Percentiles rank a stretch among this genome's conserved stretches.
phyloP scores from a whole-genome alignment of 768 basidiomycete genomes.

The Erythrobasidium yunnanense region DNA sequence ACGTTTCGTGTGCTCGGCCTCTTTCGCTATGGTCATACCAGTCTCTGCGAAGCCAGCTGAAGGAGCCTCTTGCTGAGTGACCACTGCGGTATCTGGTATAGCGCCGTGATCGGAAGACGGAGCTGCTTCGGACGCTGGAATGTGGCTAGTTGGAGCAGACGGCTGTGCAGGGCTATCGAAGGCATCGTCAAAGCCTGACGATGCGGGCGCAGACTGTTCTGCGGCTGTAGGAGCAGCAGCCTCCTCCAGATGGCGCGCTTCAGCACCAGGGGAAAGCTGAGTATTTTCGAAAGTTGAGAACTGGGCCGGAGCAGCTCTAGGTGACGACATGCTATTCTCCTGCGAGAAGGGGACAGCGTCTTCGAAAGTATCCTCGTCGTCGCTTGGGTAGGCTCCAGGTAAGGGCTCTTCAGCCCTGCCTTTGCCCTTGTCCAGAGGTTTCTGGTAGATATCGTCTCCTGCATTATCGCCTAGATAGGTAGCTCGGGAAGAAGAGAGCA shows the following conservation, averaged over 20 bases:
- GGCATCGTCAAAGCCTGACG: conserved; percentile 13
- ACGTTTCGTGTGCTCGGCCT: background rate
- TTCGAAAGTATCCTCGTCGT: conserved; percentile 6
- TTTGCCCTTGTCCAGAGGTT: background rate
- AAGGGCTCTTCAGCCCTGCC: background rate
- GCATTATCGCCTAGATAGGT: background rate
- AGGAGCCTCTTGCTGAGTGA: background rate
- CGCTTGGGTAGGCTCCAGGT: conserved; percentile 10
- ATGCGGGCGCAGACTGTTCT: too few relatives aligned
- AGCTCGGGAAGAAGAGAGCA: background rate
- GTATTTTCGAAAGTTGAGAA: too few relatives aligned
- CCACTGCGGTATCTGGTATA: background rate
- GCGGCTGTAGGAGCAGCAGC: too few relatives aligned
- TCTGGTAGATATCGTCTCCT: background rate
- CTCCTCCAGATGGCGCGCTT: too few relatives aligned
- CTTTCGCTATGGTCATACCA: background rate
- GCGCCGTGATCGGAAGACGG: background rate
- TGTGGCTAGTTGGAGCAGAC: background rate
- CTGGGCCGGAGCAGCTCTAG: background rate
- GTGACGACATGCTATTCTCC: background rate
- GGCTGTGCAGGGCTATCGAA: conserved; percentile 9
- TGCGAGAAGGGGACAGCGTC: background rate
- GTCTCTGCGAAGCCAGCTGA: background rate
- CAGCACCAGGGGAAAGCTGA: background rate
- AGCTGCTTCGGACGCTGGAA: background rate